These are phyloP conservation scores for Chrysoporthe puriensis DNA, from an alignment of 2,329 filamentous ascomycete genomes.

Conservation along the genomic window DNA sequence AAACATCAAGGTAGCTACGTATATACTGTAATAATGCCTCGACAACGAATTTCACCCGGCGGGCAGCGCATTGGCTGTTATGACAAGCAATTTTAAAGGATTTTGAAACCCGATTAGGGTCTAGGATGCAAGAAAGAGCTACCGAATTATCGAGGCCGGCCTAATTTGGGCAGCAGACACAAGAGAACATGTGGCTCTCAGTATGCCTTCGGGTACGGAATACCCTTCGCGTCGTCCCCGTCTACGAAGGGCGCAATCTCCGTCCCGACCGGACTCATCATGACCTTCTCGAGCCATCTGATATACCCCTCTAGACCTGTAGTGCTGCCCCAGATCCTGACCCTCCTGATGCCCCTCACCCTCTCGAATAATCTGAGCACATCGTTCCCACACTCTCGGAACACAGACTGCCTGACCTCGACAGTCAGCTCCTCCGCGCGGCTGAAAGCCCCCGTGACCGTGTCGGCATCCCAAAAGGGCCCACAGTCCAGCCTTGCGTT, in stretches of 20 bases:
- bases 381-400: slow-evolving; percentile 43
- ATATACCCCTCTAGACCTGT: slow-evolving; percentile 49
- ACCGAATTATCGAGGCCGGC: too few relatives aligned
- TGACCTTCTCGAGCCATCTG: slow-evolving; percentile 43
- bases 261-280: slow-evolving; percentile 36
- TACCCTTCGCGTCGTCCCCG: neutral
- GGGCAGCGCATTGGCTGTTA: too few relatives aligned
- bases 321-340: slow-evolving; percentile 43
- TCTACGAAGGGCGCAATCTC: neutral
- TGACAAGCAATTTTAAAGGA: too few relatives aligned
- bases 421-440: slow-evolving; percentile 45
- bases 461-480: slow-evolving; percentile 38
- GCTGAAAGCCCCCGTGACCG: slow-evolving; percentile 41
- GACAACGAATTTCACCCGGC: too few relatives aligned
- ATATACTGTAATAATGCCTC: too few relatives aligned
- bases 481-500: slow-evolving; percentile 47
- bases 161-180: too few relatives aligned
- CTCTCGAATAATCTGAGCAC: slow-evolving; percentile 46
- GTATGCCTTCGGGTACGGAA: neutral
- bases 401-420: slow-evolving; percentile 45
- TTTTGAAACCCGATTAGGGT: too few relatives aligned
- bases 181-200: too few relatives aligned
- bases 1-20: too few relatives aligned
- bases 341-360: slow-evolving; percentile 45
- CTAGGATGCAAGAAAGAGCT: too few relatives aligned